A percentile compares a stretch with the other conserved stretches of the same genome.
These are phyloP conservation scores for Ceratocystis variospora DNA, from an alignment of 2,329 filamentous ascomycete species.

Conservation along the genomic window DNA sequence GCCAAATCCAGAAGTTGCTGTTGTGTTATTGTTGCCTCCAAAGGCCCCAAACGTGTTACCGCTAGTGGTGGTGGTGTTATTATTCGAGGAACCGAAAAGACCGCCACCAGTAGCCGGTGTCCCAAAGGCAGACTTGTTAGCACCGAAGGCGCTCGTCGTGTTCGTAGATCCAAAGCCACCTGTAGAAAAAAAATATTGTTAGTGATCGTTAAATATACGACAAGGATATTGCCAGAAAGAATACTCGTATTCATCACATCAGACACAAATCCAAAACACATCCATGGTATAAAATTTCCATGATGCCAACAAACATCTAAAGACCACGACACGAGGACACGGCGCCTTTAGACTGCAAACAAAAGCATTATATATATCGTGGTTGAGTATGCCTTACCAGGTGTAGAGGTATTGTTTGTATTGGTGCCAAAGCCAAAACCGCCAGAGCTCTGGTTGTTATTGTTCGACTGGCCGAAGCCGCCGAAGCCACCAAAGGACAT, in stretches of 20 bases:
- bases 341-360: not conserved
- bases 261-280: no score
- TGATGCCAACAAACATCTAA: not conserved
- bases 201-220: conserved; percentile 4
- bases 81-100: conserved; percentile 28
- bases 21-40: conserved; percentile 24
- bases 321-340: not conserved
- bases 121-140: conserved; percentile 39
- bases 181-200: conserved; percentile 17
- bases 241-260: no score
- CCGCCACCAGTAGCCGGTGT: conserved; percentile 24
- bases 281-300: no score
- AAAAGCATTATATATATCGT: not conserved
- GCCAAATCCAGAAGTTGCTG: conserved; percentile 20
- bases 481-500: conserved; percentile 45
- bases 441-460: conserved; percentile 25
- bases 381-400: conserved; percentile 16
- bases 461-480: conserved; percentile 37
- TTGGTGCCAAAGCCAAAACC: conserved; percentile 32
- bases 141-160: conserved; percentile 28
- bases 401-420: conserved; percentile 26
- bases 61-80: conserved; percentile 25
- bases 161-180: conserved; percentile 22
- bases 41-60: conserved; percentile 26
- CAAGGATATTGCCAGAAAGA: not conserved